A percentile compares a stretch with the other conserved stretches of the same genome.
These are phyloP conservation scores for Naumovozyma dairenensis DNA, from an alignment of 805 yeast genomes.

Conservation along the genomic window DNA sequence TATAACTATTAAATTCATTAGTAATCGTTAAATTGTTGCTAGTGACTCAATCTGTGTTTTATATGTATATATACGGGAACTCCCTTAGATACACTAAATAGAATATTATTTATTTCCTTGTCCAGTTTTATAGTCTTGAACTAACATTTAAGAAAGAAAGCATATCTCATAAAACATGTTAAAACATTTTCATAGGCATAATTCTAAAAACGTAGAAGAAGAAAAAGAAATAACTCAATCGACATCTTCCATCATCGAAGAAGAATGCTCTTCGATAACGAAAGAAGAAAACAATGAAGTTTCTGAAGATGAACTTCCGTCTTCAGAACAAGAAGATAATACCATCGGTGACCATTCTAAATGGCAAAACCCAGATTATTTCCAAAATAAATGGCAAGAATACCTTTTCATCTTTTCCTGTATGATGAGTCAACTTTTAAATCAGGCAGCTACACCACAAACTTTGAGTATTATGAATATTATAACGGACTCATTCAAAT, in stretches of 20 bases:
- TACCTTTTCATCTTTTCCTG: conserved; percentile 20
- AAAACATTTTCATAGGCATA: too few species aligned
- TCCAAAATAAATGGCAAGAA: conserved; percentile 17
- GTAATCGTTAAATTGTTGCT: too few species aligned
- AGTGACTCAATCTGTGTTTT: too few species aligned
- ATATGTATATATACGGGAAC: not conserved
- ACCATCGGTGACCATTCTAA: not conserved
- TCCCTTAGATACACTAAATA: not conserved
- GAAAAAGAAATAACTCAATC: not conserved
- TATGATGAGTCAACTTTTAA: conserved; percentile 31
- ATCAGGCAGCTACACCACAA: conserved; percentile 35
- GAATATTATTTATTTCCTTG: not conserved
- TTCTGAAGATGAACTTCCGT: not conserved
- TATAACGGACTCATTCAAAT: conserved; percentile 27
- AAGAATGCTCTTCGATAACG: not conserved
- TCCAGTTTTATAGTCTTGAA: too few species aligned
- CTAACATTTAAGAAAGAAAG: too few species aligned
- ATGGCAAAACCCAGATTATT: conserved; percentile 17
- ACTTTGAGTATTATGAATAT: conserved; percentile 30
- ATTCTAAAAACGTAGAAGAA: not conserved
- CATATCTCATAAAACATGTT: too few species aligned
- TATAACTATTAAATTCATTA: too few species aligned
- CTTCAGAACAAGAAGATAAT: not conserved
- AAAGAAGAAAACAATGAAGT: not conserved
- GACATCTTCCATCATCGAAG: not conserved